Evolutionary conservation across 495 filamentous ascomycete genomes (phyloP).

Genomic region (Stereocaulon alpinum): DNA sequence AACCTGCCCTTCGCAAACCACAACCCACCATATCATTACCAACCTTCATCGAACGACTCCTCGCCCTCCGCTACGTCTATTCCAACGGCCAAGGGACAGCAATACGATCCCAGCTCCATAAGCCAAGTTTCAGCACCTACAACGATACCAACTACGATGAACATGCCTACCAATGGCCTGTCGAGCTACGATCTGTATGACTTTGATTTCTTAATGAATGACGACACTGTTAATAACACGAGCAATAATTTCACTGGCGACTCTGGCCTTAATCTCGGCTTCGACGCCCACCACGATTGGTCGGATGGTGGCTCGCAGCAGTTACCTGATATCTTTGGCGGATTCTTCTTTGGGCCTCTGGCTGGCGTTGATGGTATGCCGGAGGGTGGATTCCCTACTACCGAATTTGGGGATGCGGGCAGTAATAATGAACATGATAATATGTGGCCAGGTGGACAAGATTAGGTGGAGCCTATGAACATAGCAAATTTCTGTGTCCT

Average conservation of each 20-base stretch:
- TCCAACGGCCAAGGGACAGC: not conserved
- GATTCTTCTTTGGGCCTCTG: constrained; percentile 71
- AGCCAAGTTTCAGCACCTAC: constrained; percentile 1
- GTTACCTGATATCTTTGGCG: constrained; percentile 72
- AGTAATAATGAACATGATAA: not conserved
- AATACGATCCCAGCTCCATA: not conserved
- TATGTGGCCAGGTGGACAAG: constrained; percentile 5
- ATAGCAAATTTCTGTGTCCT: not conserved
- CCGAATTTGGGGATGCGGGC: constrained; percentile 1
- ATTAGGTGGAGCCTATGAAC: not conserved
- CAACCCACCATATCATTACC: not conserved
- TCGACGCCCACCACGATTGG: constrained; percentile 71
- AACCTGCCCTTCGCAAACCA: constrained; percentile 17
- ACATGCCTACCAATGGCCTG: constrained; percentile 25
- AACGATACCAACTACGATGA: constrained; percentile 15
- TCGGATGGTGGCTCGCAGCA: constrained; percentile 53
- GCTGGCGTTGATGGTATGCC: not conserved
- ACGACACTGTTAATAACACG: constrained; percentile 23
- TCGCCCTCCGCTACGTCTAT: constrained; percentile 4
- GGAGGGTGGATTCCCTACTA: constrained; percentile 3
- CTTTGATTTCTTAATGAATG: constrained; percentile 20
- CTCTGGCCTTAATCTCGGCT: constrained; percentile 57
- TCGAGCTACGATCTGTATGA: constrained; percentile 28
- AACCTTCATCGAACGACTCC: not conserved
- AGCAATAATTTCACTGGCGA: constrained; percentile 29